These are phyloP conservation scores for Mucor saturninus DNA, from an alignment of 371 early-diverging fungal species.

Conservation along the genomic window DNA sequence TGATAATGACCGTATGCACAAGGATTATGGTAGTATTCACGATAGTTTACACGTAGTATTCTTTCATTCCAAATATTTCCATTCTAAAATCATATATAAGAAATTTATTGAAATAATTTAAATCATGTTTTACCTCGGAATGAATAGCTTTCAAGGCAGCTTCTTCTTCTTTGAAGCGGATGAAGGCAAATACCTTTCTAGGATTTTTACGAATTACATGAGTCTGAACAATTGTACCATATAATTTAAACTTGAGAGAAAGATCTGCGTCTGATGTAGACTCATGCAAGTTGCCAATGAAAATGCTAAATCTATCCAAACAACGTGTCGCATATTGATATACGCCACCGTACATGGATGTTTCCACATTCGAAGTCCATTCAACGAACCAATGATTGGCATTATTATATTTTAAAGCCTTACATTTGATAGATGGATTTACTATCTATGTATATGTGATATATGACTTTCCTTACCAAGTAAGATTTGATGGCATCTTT, in stretches of 20 bases:
- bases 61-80: constrained; percentile 31
- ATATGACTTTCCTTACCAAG: constrained; percentile 45
- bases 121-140: constrained; percentile 49
- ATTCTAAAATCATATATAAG: constrained; percentile 31
- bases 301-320: constrained; percentile 64
- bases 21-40: constrained; percentile 10
- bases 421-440: neutral
- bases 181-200: constrained; percentile 66
- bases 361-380: constrained; percentile 68
- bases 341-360: constrained; percentile 3
- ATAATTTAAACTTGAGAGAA: constrained; percentile 54
- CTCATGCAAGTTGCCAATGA: constrained; percentile 73
- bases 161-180: constrained; percentile 59
- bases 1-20: neutral
- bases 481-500: constrained; percentile 85
- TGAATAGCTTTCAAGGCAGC: constrained; percentile 63
- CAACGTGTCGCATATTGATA: neutral
- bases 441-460: neutral
- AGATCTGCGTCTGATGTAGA: constrained; percentile 52
- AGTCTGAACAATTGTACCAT: constrained; percentile 62
- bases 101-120: neutral
- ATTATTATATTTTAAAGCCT: constrained; percentile 11
- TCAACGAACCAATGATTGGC: constrained; percentile 63
- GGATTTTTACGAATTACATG: constrained; percentile 54
- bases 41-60: constrained; percentile 38